Conservation (phyloP, 2,329 filamentous ascomycete species). For the Cladorrhinum sp. region DNA sequence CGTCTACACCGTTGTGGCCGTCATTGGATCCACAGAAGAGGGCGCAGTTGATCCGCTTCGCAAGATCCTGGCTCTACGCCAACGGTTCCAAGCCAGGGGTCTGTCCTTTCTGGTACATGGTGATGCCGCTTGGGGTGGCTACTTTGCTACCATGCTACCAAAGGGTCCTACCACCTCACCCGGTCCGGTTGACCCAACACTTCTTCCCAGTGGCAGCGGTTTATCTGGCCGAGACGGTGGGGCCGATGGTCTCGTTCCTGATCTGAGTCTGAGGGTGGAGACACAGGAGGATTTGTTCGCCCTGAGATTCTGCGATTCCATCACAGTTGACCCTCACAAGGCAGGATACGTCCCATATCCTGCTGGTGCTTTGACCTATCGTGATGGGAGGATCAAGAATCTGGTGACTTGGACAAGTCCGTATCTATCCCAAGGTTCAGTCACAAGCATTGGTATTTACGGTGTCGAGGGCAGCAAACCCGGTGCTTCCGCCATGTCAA, state of each 20-base stretch:
- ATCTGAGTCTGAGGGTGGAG: conserved; percentile 34
- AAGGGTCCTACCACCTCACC: conserved; percentile 18
- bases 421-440: conserved; percentile 38
- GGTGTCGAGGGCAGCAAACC: conserved; percentile 48
- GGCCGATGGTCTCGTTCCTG: conserved; percentile 35
- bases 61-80: conserved; percentile 38
- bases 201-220: not conserved
- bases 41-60: conserved; percentile 43
- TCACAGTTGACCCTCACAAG: conserved; percentile 49
- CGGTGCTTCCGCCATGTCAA: conserved; percentile 43
- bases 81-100: conserved; percentile 40
- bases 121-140: conserved; percentile 50
- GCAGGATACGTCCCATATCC: conserved; percentile 47
- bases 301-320: conserved; percentile 40
- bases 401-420: conserved; percentile 45
- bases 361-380: conserved; percentile 43
- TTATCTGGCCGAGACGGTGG: conserved; percentile 28
- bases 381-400: conserved; percentile 42
- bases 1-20: conserved; percentile 43
- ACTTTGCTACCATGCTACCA: conserved; percentile 45
- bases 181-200: not conserved
- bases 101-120: conserved; percentile 46
- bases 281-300: conserved; percentile 40
- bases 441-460: conserved; percentile 26
- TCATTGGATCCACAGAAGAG: conserved; percentile 48